These are phyloP conservation scores for Vavraia culicis DNA, from an alignment of 371 early-diverging fungal genomes.

Conservation along the genomic window DNA sequence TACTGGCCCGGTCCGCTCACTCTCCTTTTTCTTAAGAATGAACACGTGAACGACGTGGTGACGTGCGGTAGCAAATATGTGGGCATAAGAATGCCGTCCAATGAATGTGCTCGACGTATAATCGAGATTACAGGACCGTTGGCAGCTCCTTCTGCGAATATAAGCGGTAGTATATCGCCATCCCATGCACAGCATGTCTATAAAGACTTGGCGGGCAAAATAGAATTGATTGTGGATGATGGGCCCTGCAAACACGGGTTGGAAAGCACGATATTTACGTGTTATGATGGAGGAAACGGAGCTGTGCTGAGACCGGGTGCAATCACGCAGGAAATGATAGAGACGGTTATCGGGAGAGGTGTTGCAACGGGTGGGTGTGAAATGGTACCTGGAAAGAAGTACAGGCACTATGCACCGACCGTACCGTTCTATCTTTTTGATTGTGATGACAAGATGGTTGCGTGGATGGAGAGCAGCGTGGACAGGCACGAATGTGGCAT, in stretches of 20 bases:
- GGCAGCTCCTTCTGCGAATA: slow-evolving; percentile 96
- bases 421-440: too few relatives aligned
- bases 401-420: slow-evolving; percentile 78
- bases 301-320: slow-evolving; percentile 76
- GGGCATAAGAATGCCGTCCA: slow-evolving; percentile 73
- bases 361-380: slow-evolving; percentile 40
- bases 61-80: slow-evolving; percentile 64
- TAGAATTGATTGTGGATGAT: slow-evolving; percentile 69
- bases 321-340: slow-evolving; percentile 58
- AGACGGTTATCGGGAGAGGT: slow-evolving; percentile 4
- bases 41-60: slow-evolving; percentile 51
- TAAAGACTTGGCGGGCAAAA: slow-evolving; percentile 58
- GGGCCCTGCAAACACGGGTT: slow-evolving; percentile 71
- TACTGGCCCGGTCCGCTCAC: slow-evolving; percentile 97
- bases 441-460: slow-evolving; percentile 46
- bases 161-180: slow-evolving; percentile 78
- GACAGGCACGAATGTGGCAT: neutral
- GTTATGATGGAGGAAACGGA: slow-evolving; percentile 43
- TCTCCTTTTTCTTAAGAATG: slow-evolving; percentile 57
- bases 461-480: slow-evolving; percentile 20
- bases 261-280: slow-evolving; percentile 77
- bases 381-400: slow-evolving; percentile 92
- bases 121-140: slow-evolving; percentile 69
- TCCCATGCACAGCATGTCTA: slow-evolving; percentile 69
- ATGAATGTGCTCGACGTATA: slow-evolving; percentile 64